Conservation (phyloP, 495 filamentous ascomycete genomes). For the Aspergillus nidulans region DNA sequence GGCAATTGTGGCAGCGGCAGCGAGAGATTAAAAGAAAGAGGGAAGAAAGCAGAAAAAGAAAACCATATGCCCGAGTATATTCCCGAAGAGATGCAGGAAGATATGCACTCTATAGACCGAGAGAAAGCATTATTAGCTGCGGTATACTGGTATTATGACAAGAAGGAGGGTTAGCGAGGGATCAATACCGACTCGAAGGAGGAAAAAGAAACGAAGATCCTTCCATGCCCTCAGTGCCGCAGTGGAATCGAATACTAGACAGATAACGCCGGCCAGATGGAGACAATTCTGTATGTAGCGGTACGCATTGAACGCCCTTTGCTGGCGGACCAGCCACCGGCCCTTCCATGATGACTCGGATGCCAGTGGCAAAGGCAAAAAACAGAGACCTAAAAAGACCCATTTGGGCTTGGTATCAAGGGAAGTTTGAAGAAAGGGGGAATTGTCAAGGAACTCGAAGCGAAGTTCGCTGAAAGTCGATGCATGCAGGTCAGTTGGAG, state of each 20-base stretch:
- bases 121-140: slow-evolving; percentile 18
- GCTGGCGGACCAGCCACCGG: slow-evolving; percentile 16
- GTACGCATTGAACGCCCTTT: slow-evolving; percentile 10
- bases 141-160: slow-evolving; percentile 23
- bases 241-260: slow-evolving; percentile 1
- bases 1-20: slow-evolving; percentile 13
- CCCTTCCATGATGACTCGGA: slow-evolving; percentile 13
- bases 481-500: slow-evolving; percentile 13
- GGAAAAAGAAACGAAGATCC: slow-evolving; percentile 17
- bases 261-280: slow-evolving; percentile 11
- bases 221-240: slow-evolving; percentile 5
- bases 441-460: slow-evolving; percentile 13
- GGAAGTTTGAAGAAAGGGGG: slow-evolving; percentile 1
- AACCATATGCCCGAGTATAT: slow-evolving; percentile 21
- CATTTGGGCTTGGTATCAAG: slow-evolving; percentile 12
- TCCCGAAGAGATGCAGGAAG: slow-evolving; percentile 21
- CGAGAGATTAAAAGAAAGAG: slow-evolving; percentile 16
- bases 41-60: slow-evolving; percentile 6
- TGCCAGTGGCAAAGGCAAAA: slow-evolving; percentile 13
- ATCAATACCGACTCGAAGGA: slow-evolving; percentile 16
- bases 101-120: slow-evolving; percentile 10
- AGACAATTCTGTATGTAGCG: slow-evolving; percentile 10
- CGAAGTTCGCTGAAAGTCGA: slow-evolving; percentile 6
- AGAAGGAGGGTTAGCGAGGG: slow-evolving; percentile 18
- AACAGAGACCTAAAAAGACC: slow-evolving; percentile 2